Evolutionary conservation across 2,329 filamentous ascomycete genomes (phyloP).

Genomic region (Periconia macrospinosa): DNA sequence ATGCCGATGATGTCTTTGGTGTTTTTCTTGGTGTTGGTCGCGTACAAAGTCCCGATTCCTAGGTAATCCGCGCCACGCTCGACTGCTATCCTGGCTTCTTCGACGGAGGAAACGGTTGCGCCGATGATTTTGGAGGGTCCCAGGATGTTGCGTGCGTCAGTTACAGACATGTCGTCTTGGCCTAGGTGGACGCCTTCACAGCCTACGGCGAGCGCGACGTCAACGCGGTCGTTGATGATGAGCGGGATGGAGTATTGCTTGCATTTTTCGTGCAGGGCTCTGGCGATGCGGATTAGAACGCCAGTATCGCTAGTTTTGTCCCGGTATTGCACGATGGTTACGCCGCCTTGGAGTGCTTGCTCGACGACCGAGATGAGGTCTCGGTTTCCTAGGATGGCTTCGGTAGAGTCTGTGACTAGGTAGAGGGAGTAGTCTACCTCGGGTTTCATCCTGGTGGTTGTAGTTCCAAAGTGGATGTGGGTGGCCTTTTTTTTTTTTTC

Average conservation of each 20-base stretch:
- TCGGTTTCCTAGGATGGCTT: slow-evolving; percentile 72
- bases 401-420: slow-evolving; percentile 91
- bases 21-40: slow-evolving; percentile 81
- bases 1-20: slow-evolving; percentile 81
- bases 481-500: no score
- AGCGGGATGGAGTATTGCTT: slow-evolving; percentile 71
- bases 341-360: slow-evolving; percentile 72
- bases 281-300: slow-evolving; percentile 69
- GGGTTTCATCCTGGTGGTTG: slow-evolving; percentile 43
- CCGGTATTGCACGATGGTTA: slow-evolving; percentile 84
- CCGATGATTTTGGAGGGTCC: slow-evolving; percentile 82
- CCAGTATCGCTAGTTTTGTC: slow-evolving; percentile 82
- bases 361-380: slow-evolving; percentile 75
- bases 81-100: slow-evolving; percentile 74
- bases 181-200: slow-evolving; percentile 94
- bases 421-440: slow-evolving; percentile 78
- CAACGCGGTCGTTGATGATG: slow-evolving; percentile 89
- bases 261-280: slow-evolving; percentile 71
- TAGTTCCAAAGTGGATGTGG: not conserved
- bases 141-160: slow-evolving; percentile 70
- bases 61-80: slow-evolving; percentile 83
- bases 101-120: slow-evolving; percentile 75
- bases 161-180: slow-evolving; percentile 83
- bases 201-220: slow-evolving; percentile 81
- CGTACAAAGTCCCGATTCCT: slow-evolving; percentile 86